phyloP scores from a whole-genome alignment of 768 basidiomycete species.

The Kwoniella sp. region DNA sequence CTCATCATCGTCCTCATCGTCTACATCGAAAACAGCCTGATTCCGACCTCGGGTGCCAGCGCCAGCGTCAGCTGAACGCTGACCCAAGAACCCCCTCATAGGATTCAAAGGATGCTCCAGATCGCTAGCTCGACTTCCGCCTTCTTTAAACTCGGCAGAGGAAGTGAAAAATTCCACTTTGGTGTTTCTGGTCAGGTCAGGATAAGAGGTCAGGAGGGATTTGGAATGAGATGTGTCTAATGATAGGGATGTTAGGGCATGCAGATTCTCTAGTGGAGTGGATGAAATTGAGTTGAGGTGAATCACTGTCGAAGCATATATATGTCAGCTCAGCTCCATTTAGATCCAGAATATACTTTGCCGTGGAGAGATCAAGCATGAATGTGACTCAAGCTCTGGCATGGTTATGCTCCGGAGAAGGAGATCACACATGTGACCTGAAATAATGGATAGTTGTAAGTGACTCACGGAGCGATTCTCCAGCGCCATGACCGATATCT shows the following conservation, averaged over 20 bases:
- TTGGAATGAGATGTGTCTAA: constrained; percentile 28
- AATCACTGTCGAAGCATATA: constrained; percentile 22
- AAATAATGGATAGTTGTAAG: neutral
- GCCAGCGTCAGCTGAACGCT: neutral
- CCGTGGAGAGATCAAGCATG: too few relatives aligned
- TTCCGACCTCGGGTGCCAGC: neutral
- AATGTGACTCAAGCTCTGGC: too few relatives aligned
- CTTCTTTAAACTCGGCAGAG: constrained; percentile 32
- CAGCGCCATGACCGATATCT: constrained; percentile 51
- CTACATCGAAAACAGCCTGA: neutral
- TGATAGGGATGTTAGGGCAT: constrained; percentile 36
- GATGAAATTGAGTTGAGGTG: constrained; percentile 24
- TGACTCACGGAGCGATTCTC: constrained; percentile 41
- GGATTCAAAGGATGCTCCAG: constrained; percentile 45
- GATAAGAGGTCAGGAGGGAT: constrained; percentile 19
- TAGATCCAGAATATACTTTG: too few relatives aligned
- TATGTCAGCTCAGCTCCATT: neutral
- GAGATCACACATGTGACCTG: too few relatives aligned
- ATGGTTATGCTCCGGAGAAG: too few relatives aligned
- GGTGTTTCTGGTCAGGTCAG: constrained; percentile 9
- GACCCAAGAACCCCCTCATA: constrained; percentile 42
- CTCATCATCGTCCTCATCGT: constrained; percentile 25
- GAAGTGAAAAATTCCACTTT: constrained; percentile 26
- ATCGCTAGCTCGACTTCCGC: constrained; percentile 17
- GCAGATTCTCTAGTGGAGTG: constrained; percentile 29